Evolutionary conservation across 371 early-diverging fungal species (phyloP).

Genomic region (Dinochytrium kinnereticum): DNA sequence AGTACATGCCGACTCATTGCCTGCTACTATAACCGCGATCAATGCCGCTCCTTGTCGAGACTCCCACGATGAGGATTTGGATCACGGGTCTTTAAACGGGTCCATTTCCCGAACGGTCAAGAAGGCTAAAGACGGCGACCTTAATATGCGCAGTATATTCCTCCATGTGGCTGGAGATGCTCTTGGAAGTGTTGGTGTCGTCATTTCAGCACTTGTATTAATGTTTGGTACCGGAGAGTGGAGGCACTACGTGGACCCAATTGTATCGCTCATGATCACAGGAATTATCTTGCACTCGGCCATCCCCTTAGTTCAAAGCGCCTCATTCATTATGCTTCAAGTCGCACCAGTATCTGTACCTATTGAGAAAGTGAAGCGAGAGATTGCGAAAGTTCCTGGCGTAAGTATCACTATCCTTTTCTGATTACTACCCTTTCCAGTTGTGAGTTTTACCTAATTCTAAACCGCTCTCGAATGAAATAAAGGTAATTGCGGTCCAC

Average conservation of each 20-base stretch:
- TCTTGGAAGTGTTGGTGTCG: constrained; percentile 91
- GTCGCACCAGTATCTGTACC: constrained; percentile 76
- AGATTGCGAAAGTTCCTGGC: constrained; percentile 51
- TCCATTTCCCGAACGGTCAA: no score
- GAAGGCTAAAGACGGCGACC: constrained; percentile 40
- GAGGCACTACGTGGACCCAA: constrained; percentile 82
- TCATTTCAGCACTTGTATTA: constrained; percentile 80
- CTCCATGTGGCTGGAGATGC: constrained; percentile 95
- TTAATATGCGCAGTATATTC: constrained; percentile 93
- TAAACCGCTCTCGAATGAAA: no score
- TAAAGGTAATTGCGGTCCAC: constrained; percentile 72
- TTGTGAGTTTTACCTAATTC: no score
- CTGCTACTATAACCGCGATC: no score
- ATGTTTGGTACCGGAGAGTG: constrained; percentile 71
- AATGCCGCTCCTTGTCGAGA: no score
- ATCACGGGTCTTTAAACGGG: constrained; percentile 29
- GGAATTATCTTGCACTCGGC: constrained; percentile 70
- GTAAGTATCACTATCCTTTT: constrained; percentile 26
- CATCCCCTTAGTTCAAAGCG: constrained; percentile 73
- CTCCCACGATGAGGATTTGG: constrained; percentile 24
- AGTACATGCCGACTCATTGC: no score
- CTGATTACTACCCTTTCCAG: no score
- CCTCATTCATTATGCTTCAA: constrained; percentile 84
- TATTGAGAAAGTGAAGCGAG: constrained; percentile 67
- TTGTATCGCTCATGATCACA: constrained; percentile 69